Base-by-base conservation (phyloP, 768 basidiomycete genomes). In the Clitopilus hobsonii region DNA sequence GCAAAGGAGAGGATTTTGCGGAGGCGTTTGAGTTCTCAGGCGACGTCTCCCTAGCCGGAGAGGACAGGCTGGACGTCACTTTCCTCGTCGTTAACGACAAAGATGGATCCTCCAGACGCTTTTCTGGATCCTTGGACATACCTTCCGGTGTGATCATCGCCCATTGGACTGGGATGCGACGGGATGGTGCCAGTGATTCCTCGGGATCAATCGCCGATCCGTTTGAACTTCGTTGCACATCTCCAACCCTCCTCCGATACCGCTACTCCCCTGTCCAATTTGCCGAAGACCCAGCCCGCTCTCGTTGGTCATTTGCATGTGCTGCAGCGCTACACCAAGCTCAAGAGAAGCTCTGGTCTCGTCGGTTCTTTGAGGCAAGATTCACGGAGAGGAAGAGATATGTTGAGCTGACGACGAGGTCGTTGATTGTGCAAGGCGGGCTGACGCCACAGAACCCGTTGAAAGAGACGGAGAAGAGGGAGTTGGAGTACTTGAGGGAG, bases 261-360 rank as follows among this genome's bases (percentile, higher is more conserved):
- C 61, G 62, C n/a, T 71, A 70, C 48, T 65, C 65, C 0, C 41
- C 59, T 0, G 54, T 62, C 18, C 62, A 67, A 51, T 68, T 69
- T 49, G 29, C 50, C 5, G 65, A 70, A 56, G 67, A 69, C 50
- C 63, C 69, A 0, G 63, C 62, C 1, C 60, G 68, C n/a, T 65
- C 71, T 4, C 61, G 71, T 20, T 72, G 72, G 72, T 53, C 65
- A 3, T 73, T 72, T 54, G 70, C 67, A 5, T 69, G 69, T 56
- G 63, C 60, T 1, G 67, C 71, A 0, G 62, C 64, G 6, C 61
- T 63, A 6, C 67, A 71, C 59, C 58, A 60, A 41, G 69, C 67
- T 2, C 69, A 69, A 26, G 67, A 65, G 49, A 57, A 59, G 25
- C 49, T 70, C 26, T 73, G 71, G 70, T 68, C 67, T 13, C 60